Conservation (phyloP, 805 yeast species). For the Torulaspora delbrueckii region DNA sequence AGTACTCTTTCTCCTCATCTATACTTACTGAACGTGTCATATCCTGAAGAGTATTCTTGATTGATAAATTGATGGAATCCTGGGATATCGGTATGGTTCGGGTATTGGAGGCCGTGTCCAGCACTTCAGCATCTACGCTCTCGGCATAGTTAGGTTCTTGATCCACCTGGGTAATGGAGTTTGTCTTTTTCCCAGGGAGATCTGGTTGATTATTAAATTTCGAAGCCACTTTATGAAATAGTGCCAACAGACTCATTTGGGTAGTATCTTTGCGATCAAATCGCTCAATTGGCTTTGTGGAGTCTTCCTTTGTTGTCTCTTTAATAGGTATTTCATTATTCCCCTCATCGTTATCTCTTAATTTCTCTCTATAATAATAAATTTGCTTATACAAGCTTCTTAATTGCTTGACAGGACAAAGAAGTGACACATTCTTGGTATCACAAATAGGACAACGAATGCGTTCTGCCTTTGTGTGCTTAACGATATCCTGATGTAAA, state of each 20-base stretch:
- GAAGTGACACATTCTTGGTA: constrained; percentile 15
- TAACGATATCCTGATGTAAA: constrained; percentile 15
- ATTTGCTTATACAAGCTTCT: constrained; percentile 30
- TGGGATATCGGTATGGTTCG: constrained; percentile 23
- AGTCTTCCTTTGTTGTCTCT: neutral
- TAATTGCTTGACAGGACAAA: constrained; percentile 36
- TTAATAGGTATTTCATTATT: neutral
- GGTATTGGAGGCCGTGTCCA: constrained; percentile 25
- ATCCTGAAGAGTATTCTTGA: constrained; percentile 6
- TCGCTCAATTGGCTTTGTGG: neutral
- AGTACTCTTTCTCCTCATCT: constrained; percentile 50
- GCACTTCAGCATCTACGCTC: constrained; percentile 7
- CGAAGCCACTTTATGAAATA: constrained; percentile 35
- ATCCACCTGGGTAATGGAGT: neutral
- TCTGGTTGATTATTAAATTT: constrained; percentile 8
- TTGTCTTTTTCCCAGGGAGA: neutral
- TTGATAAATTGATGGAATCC: constrained; percentile 7
- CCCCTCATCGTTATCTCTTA: neutral
- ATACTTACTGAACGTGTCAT: constrained; percentile 36
- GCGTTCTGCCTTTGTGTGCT: constrained; percentile 3
- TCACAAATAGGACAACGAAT: constrained; percentile 39
- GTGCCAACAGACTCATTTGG: constrained; percentile 31
- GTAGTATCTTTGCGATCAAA: neutral
- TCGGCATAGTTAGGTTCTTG: neutral
- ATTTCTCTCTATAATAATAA: constrained; percentile 11